Conservation (phyloP, 441 rosid species). For the Erodium chrysanthum region DNA sequence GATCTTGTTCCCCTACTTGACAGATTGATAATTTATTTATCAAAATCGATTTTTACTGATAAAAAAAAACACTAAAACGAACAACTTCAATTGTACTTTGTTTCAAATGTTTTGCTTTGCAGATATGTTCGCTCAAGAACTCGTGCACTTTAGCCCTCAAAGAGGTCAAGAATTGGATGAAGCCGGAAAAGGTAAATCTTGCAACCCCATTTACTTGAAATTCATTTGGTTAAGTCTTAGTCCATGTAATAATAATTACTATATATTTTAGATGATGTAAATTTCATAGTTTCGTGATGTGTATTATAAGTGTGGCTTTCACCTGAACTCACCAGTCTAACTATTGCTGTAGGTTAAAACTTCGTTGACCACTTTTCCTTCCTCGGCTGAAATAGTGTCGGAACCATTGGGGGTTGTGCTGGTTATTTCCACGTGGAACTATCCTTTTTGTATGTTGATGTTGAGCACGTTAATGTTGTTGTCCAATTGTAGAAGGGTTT, state of each 20-base stretch:
- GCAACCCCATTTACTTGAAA: constrained; percentile 12
- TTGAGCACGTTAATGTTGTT: too few relatives aligned
- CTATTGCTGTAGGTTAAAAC: constrained; percentile 42
- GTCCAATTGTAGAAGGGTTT: too few relatives aligned
- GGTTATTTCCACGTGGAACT: constrained; percentile 71
- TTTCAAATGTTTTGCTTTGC: constrained; percentile 22
- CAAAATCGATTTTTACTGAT: too few relatives aligned
- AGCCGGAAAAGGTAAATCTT: constrained; percentile 41
- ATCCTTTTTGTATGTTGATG: constrained; percentile 28
- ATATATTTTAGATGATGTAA: too few relatives aligned
- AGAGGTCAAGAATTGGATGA: constrained; percentile 54
- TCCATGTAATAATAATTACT: background rate
- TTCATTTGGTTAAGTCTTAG: background rate
- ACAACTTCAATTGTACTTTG: too few relatives aligned
- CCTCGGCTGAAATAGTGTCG: constrained; percentile 62
- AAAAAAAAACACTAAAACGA: too few relatives aligned
- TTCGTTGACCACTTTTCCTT: constrained; percentile 48
- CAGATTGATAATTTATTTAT: too few relatives aligned
- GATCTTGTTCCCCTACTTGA: too few relatives aligned
- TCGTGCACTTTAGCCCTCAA: constrained; percentile 39
- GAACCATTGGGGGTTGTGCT: constrained; percentile 69
- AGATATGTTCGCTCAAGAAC: constrained; percentile 42
- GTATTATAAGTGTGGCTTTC: too few relatives aligned
- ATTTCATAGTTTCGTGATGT: too few relatives aligned
- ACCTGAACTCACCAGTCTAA: background rate